Evolutionary conservation across 208 protist genomes (phyloP).

Genomic region (Leishmania guyanensis): DNA sequence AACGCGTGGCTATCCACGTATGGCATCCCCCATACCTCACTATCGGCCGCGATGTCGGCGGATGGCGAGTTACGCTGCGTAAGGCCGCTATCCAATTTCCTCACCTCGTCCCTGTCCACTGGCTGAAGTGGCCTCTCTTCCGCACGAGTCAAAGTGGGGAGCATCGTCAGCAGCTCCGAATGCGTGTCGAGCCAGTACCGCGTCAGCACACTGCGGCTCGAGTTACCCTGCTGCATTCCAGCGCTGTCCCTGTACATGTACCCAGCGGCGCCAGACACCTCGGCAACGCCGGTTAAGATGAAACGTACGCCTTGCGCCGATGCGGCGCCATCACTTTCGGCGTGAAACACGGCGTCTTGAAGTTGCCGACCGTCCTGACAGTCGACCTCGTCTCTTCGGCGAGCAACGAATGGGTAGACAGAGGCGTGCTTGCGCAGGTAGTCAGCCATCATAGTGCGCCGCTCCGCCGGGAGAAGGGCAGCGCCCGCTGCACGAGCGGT

Average conservation of each 20-base stretch:
- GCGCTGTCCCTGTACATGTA: not conserved
- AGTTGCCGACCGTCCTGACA: slow-evolving; percentile 4
- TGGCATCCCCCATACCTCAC: slow-evolving; percentile 10
- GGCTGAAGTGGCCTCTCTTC: slow-evolving; percentile 23
- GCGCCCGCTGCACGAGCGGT: not conserved
- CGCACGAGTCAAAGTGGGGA: slow-evolving; percentile 39
- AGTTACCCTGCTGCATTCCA: slow-evolving; percentile 4
- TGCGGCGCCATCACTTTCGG: slow-evolving; percentile 9
- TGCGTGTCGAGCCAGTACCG: slow-evolving; percentile 45
- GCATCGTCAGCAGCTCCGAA: slow-evolving; percentile 27
- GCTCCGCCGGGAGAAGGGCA: slow-evolving; percentile 27
- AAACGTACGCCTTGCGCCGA: slow-evolving; percentile 30
- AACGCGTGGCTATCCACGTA: slow-evolving; percentile 64
- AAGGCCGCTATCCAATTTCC: slow-evolving; percentile 9
- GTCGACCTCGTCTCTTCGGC: not conserved
- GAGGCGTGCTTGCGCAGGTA: slow-evolving; percentile 39
- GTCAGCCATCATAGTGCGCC: slow-evolving; percentile 25
- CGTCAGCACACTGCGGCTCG: slow-evolving; percentile 39
- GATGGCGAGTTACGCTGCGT: slow-evolving; percentile 1
- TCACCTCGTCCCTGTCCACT: not conserved
- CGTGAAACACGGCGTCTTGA: slow-evolving; percentile 29
- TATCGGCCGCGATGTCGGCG: not conserved
- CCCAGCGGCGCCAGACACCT: not conserved
- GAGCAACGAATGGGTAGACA: slow-evolving; percentile 43
- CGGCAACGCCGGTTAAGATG: slow-evolving; percentile 37